Evolutionary conservation across 345 rosid genomes (phyloP).

Genomic region (Linum tenue): DNA sequence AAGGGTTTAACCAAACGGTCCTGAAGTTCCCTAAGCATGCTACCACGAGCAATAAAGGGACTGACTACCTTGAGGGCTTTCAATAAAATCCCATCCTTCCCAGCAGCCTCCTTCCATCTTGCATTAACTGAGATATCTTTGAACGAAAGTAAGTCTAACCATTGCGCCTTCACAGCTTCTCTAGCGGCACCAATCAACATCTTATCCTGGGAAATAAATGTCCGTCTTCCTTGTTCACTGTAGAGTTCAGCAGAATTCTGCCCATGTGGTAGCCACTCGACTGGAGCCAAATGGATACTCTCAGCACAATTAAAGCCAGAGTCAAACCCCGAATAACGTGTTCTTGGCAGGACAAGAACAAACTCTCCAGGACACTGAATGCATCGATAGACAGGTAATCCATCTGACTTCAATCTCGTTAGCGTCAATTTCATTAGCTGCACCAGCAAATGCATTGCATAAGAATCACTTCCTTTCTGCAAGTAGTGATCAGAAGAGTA

Average conservation of each 20-base stretch:
- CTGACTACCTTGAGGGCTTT: conserved; percentile 44
- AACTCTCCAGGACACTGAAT: conserved; percentile 66
- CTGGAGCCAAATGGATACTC: conserved; percentile 54
- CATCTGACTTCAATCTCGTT: conserved; percentile 36
- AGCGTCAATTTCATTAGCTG: conserved; percentile 40
- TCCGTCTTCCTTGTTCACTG: conserved; percentile 34
- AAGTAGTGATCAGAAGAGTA: background rate
- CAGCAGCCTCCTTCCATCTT: conserved; percentile 44
- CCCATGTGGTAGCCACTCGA: conserved; percentile 71
- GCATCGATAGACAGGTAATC: conserved; percentile 52
- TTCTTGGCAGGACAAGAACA: conserved; percentile 57
- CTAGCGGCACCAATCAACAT: conserved; percentile 49
- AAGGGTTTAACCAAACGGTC: background rate
- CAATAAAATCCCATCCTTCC: conserved; percentile 45
- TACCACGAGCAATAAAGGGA: background rate
- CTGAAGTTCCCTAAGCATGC: background rate
- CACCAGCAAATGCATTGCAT: conserved; percentile 3
- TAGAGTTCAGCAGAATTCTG: conserved; percentile 43
- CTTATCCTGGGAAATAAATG: conserved; percentile 54
- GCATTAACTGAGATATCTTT: conserved; percentile 29
- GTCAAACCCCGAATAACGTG: conserved; percentile 47
- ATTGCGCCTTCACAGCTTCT: conserved; percentile 48
- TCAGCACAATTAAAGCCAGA: conserved; percentile 67
- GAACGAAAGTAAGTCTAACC: conserved; percentile 35
- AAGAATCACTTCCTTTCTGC: background rate